Percentiles rank a stretch among this genome's conserved stretches.
Conservation (phyloP, 2,329 filamentous ascomycete genomes). For the Fulvia fulva region DNA sequence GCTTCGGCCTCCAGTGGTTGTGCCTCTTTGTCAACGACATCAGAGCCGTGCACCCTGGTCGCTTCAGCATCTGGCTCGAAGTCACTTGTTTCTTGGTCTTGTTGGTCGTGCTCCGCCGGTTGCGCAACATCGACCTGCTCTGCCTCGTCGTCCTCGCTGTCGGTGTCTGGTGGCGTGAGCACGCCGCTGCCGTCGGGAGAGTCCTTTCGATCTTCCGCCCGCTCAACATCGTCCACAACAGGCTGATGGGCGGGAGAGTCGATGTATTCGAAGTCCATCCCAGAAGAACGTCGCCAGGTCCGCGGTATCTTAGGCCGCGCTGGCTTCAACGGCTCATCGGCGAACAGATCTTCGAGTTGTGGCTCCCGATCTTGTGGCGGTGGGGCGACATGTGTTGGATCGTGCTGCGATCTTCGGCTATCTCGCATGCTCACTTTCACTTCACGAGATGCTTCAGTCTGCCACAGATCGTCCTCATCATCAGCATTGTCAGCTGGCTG, state of each 20-base stretch:
- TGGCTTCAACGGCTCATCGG: constrained; percentile 32
- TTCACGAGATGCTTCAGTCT: constrained; percentile 44
- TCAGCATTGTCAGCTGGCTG: not conserved
- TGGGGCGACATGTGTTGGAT: not conserved
- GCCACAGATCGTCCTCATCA: constrained; percentile 42
- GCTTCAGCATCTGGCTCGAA: constrained; percentile 28
- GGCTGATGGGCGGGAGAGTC: constrained; percentile 33
- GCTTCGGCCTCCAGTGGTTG: constrained; percentile 10
- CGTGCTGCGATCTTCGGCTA: not conserved
- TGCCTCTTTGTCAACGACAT: constrained; percentile 12
- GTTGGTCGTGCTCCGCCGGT: constrained; percentile 10
- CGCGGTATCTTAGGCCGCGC: constrained; percentile 39
- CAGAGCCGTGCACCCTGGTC: constrained; percentile 20
- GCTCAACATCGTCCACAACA: constrained; percentile 3
- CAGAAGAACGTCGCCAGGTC: constrained; percentile 41
- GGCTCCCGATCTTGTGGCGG: constrained; percentile 14
- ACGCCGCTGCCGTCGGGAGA: constrained; percentile 29
- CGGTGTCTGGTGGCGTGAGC: constrained; percentile 33
- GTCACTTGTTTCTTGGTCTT: constrained; percentile 18
- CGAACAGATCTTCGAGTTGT: constrained; percentile 34
- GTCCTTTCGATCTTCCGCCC: constrained; percentile 9
- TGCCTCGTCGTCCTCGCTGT: constrained; percentile 22
- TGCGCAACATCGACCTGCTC: constrained; percentile 3
- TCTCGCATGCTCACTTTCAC: constrained; percentile 19
- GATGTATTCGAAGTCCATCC: constrained; percentile 36